Percentiles rank a stretch among this genome's conserved stretches.
phyloP scores from a whole-genome alignment of 768 basidiomycete species.

The Rossbeevera mucosa region DNA sequence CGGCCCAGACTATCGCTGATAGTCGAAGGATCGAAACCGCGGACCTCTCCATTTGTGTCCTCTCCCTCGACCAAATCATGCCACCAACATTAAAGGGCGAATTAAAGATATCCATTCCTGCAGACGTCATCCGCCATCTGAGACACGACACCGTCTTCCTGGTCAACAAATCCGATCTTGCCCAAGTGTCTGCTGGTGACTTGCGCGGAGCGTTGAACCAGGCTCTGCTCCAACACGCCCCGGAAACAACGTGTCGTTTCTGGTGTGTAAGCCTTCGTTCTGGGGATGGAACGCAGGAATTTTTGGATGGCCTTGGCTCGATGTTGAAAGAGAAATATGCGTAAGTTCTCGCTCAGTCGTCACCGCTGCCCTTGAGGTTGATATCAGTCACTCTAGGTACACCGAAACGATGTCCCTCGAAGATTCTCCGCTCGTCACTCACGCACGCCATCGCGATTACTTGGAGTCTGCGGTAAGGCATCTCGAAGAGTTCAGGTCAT shows the following conservation, averaged over 20 bases:
- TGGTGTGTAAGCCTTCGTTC: slow-evolving; percentile 66
- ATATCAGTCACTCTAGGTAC: slow-evolving; percentile 11
- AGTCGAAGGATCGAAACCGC: slow-evolving; percentile 56
- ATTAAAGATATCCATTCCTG: slow-evolving; percentile 35
- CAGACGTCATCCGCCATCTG: slow-evolving; percentile 47
- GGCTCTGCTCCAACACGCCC: slow-evolving; percentile 7
- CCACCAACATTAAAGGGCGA: neutral
- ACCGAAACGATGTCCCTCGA: slow-evolving; percentile 18
- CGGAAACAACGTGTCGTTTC: neutral
- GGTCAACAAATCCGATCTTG: slow-evolving; percentile 75
- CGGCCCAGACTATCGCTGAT: neutral
- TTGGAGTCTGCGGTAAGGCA: slow-evolving; percentile 55
- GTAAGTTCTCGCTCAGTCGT: slow-evolving; percentile 3
- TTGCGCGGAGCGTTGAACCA: slow-evolving; percentile 19
- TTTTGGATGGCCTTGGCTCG: slow-evolving; percentile 54
- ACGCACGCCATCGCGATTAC: slow-evolving; percentile 74
- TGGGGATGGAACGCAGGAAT: slow-evolving; percentile 51
- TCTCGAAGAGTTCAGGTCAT: slow-evolving; percentile 28
- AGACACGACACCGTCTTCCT: slow-evolving; percentile 60
- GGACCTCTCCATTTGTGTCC: slow-evolving; percentile 74
- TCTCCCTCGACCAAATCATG: slow-evolving; percentile 57
- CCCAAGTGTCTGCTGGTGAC: slow-evolving; percentile 12
- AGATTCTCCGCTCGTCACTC: slow-evolving; percentile 62
- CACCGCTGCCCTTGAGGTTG: neutral
- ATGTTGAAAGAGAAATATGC: slow-evolving; percentile 36